Percentiles rank a stretch among this genome's conserved stretches.
phyloP scores from a whole-genome alignment of 352 stramenopile species.

The Globisporangium canariense region DNA sequence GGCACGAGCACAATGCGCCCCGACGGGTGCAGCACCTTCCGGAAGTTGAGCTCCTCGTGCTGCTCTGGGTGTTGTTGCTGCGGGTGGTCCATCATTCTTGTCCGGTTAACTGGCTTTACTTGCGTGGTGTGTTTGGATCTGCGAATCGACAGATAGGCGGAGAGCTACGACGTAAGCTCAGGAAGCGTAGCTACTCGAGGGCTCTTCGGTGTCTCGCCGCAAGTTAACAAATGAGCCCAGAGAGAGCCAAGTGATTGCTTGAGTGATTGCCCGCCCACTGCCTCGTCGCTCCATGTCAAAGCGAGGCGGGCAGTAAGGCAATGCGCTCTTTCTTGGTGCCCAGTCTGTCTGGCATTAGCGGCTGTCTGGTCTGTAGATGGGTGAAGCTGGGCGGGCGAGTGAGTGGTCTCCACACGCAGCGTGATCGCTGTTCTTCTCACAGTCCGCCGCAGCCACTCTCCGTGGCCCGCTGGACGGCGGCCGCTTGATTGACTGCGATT shows the following conservation, averaged over 20 bases:
- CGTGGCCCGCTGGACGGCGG: not conserved
- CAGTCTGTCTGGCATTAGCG: not conserved
- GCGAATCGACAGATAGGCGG: too few species aligned
- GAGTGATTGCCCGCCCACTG: too few species aligned
- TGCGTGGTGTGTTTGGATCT: not conserved
- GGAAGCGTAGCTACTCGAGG: too few species aligned
- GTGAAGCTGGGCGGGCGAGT: not conserved
- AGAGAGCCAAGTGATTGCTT: too few species aligned
- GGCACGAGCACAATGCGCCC: slow-evolving; percentile 4
- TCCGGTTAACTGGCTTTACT: not conserved
- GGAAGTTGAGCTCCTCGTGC: not conserved
- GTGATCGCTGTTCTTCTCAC: slow-evolving; percentile 3
- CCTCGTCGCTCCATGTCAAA: too few species aligned
- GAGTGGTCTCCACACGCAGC: not conserved
- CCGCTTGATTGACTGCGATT: not conserved
- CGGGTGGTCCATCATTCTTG: not conserved
- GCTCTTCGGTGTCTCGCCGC: too few species aligned
- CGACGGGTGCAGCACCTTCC: slow-evolving; percentile 10
- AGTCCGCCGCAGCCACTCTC: not conserved
- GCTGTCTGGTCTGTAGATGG: not conserved
- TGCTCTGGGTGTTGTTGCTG: not conserved
- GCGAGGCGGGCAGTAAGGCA: too few species aligned
- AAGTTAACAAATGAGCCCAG: too few species aligned
- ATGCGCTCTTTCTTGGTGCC: too few species aligned
- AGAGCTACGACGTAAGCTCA: too few species aligned